Evolutionary conservation across 2,329 filamentous ascomycete species (phyloP), one percentile per base, ranked within the genome.

Genomic region (Aspergillus eucalypticola): DNA sequence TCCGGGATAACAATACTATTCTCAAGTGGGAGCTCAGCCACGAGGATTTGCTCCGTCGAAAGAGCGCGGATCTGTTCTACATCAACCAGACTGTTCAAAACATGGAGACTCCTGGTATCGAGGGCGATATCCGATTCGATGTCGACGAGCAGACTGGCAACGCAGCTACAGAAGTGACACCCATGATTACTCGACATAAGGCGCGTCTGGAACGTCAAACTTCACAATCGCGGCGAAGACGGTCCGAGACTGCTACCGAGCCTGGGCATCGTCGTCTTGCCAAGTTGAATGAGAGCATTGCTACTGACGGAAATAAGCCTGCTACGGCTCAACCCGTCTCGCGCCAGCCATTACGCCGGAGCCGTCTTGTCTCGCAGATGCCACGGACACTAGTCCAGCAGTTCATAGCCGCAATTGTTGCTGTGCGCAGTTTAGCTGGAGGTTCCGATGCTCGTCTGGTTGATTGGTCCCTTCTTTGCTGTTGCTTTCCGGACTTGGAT

Each of bases 391-490:
- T 75, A 7, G 59, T 71, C 17, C 72, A 75, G 21, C 77, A 71
- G 32, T 66, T 82, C 29, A 74, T 76, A 59, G 69, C 75, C 38
- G 76, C 79, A 8, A 77, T 82, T 21, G 73, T 78, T 27, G 78
- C 77, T 8, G 72, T 82, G 21, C 76, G 79, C 25, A 73, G 76
- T 0, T 62, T 83, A 29, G 77, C 78, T 15, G 81, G 81, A 17
- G 81, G 81, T 0, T 46, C 73, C 5, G 75, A 81, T 32, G 75
- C 72, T 5, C 76, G 67, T 58, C 65, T 73, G 27, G 68, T 82
- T 32, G 78, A 83, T 59, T 82, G 80, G 79, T 62, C 71, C 0
- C 69, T 83, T n/a, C 72, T 83, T 8, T 65, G 69, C 6, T 68
- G 71, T 29, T 68, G 76, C 53, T 81, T 82, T 59, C 79, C 78